These are phyloP conservation scores for Lepidium didymum DNA, from an alignment of 345 rosid genomes.

Conservation along the genomic window DNA sequence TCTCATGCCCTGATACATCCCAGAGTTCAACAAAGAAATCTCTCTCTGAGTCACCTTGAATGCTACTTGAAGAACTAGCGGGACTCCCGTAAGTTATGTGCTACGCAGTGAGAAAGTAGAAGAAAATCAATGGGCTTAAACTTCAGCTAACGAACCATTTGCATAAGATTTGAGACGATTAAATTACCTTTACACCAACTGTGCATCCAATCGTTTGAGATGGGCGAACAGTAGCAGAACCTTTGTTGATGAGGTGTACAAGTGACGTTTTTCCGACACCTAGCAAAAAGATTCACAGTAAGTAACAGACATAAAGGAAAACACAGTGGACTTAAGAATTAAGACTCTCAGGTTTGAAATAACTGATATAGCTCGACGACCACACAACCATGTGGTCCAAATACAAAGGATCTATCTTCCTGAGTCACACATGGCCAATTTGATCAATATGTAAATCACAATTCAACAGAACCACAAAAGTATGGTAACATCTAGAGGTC, in stretches of 20 bases:
- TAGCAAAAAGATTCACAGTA: conserved; percentile 15
- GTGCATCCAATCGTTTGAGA: conserved; percentile 95
- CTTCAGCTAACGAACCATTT: not conserved
- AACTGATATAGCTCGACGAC: not conserved
- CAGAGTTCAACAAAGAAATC: conserved; percentile 98
- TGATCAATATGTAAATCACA: not conserved
- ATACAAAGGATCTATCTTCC: conserved; percentile 7
- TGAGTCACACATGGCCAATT: not conserved
- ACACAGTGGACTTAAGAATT: not conserved
- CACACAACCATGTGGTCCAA: conserved; percentile 15
- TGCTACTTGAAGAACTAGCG: conserved; percentile 86
- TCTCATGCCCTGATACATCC: conserved; percentile 98
- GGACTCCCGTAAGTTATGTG: conserved; percentile 68
- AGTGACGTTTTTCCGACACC: conserved; percentile 98
- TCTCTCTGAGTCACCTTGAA: conserved; percentile 85
- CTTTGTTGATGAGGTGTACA: conserved; percentile 79
- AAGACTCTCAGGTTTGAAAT: not conserved
- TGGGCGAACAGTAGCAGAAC: conserved; percentile 61
- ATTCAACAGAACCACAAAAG: not conserved
- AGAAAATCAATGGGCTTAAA: conserved; percentile 3
- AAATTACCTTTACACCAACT: conserved; percentile 84
- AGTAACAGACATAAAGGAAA: not conserved
- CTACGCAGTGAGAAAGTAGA: conserved; percentile 33
- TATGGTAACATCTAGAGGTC: not conserved
- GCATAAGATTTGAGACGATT: not conserved